These are phyloP conservation scores for Gossypium arboreum DNA, from an alignment of 345 rosid species.

Conservation along the genomic window DNA sequence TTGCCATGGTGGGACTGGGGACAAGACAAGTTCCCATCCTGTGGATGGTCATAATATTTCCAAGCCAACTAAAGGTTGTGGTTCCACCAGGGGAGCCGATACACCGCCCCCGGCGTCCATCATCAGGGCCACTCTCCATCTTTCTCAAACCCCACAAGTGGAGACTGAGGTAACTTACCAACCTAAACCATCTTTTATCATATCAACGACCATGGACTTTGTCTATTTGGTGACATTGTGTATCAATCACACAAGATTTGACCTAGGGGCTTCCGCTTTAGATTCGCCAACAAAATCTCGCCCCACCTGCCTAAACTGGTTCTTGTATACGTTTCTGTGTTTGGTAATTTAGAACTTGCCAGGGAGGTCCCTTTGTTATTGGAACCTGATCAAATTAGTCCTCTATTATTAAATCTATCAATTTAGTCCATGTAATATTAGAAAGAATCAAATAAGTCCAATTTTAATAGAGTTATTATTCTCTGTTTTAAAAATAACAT, in stretches of 20 bases:
- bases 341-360: not conserved
- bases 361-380: no score
- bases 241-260: not conserved
- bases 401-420: not conserved
- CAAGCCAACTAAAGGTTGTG: conserved; percentile 31
- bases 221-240: conserved; percentile 47
- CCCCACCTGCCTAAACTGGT: not conserved
- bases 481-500: no score
- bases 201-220: conserved; percentile 38
- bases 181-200: conserved; percentile 22
- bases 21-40: conserved; percentile 19
- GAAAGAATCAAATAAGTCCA: no score
- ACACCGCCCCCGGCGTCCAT: conserved; percentile 24
- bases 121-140: conserved; percentile 37
- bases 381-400: not conserved
- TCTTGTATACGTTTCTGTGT: not conserved
- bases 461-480: no score
- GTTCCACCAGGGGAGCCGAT: conserved; percentile 23
- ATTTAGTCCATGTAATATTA: no score
- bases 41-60: conserved; percentile 19
- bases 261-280: not conserved
- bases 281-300: conserved; percentile 11
- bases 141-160: conserved; percentile 29
- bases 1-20: conserved; percentile 46
- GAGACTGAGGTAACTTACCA: conserved; percentile 29